Evolutionary conservation across 2,329 filamentous ascomycete genomes (phyloP), one percentile per base, ranked within the genome.

Genomic region (Hypoxylon rubiginosum): DNA sequence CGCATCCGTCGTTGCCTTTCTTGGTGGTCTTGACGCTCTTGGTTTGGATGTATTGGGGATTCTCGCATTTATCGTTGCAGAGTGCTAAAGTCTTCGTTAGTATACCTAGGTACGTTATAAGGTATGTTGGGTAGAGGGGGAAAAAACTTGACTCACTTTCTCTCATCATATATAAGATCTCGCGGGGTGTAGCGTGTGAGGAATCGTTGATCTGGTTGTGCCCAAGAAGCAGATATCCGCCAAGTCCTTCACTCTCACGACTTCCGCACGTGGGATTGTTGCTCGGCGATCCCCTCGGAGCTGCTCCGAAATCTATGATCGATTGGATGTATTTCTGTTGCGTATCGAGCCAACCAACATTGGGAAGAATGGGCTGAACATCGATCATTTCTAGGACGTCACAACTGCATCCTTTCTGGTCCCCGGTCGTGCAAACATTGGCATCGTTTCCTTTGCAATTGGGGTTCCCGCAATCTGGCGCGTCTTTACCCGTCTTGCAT

Each of bases 21-120:
- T 26, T 48, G 11, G 45, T 48, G 21, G 45, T 15, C 21, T 48
- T 48, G 17, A 48, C 45, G 21, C 45, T 48, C 21, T 48, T 48
- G 10, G 21, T 13, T 26, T 48, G 21, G 45, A 28, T 48, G 19
- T 13, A 24, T 24, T 1, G 6, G 21, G 21, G 21, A 3, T 48
- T 48, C 19, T 48, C 19, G 45, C 21, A 48, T 28, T 26, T 48
- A 13, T 48, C 21, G n/a, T 28, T 48, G 21, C 45, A 28, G 10
- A 48, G 21, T 15, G 21, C 21, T 48, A 19, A 10, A 11, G 6
- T 13, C 45, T 48, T 15, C 17, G 3, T 48, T 26, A 48, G 45
- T 11, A 15, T 26, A 46, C 17, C 9, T 17, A 24, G 13, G 11
- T 13, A 13, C 8, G n/a, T 26, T n/a, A n/a, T n/a, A n/a, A n/a